Conservation (phyloP, 176 grass and related monocot species). For the Pharus latifolius region DNA sequence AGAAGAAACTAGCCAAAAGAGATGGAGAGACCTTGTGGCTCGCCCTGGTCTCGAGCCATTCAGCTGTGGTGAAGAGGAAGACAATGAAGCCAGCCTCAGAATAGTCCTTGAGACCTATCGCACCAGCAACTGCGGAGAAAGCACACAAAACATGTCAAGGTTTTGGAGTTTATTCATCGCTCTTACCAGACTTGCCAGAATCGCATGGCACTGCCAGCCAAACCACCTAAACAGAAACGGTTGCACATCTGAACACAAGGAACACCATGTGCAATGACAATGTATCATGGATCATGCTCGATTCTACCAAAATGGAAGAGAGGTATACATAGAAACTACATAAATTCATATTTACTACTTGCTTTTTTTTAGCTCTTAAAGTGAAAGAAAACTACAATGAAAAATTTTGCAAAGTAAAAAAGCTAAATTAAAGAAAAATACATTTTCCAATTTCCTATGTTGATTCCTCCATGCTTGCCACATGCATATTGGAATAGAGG, state of each 20-base stretch:
- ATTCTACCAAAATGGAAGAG: neutral
- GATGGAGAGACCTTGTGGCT: constrained; percentile 58
- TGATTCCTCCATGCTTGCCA: neutral
- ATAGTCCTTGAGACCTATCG: constrained; percentile 79
- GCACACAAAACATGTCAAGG: constrained; percentile 4
- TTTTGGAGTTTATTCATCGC: constrained; percentile 1
- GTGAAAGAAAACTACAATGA: neutral
- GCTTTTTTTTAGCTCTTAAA: neutral
- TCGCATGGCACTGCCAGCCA: neutral
- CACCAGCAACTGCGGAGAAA: constrained; percentile 63
- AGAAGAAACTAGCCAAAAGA: constrained; percentile 9
- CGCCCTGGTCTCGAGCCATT: constrained; percentile 86
- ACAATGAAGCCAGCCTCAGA: constrained; percentile 86
- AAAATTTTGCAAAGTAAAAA: neutral
- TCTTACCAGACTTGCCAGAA: neutral
- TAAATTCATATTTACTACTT: neutral
- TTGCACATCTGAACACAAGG: neutral
- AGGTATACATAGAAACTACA: neutral
- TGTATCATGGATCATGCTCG: neutral
- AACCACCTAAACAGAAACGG: neutral
- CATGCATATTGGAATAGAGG: neutral
- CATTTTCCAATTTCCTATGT: neutral
- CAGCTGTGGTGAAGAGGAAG: constrained; percentile 82
- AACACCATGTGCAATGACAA: neutral
- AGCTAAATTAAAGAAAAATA: neutral